Percentiles rank a stretch among this genome's conserved stretches.
phyloP scores from a whole-genome alignment of 2,329 filamentous ascomycete genomes.

The Thelonectria blattea region DNA sequence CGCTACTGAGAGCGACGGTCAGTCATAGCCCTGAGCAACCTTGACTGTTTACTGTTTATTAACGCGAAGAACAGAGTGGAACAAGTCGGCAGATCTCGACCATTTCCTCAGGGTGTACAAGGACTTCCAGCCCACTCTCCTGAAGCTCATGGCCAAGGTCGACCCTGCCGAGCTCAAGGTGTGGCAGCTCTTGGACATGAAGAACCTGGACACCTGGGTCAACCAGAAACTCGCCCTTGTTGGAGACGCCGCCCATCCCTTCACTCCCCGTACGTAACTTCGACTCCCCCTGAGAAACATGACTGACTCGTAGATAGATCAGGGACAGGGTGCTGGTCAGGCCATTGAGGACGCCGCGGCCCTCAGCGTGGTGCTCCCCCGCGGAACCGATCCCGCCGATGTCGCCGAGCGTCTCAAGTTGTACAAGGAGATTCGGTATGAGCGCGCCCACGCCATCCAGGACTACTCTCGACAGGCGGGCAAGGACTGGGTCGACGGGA shows the following conservation, averaged over 20 bases:
- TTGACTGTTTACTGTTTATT: background rate
- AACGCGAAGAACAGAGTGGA: constrained; percentile 12
- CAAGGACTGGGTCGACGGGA: constrained; percentile 21
- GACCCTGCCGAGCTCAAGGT: constrained; percentile 56
- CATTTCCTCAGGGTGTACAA: constrained; percentile 47
- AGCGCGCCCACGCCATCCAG: constrained; percentile 64
- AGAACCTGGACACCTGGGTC: constrained; percentile 60
- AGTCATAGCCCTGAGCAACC: background rate
- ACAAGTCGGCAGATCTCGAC: constrained; percentile 47
- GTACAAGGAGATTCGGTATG: constrained; percentile 64
- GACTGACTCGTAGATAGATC: constrained; percentile 21
- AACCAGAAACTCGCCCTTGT: constrained; percentile 63
- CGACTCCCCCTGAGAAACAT: no score
- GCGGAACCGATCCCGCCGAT: constrained; percentile 50
- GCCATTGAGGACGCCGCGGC: constrained; percentile 72
- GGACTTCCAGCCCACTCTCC: constrained; percentile 50
- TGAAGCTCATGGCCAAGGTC: constrained; percentile 50
- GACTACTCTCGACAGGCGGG: constrained; percentile 61
- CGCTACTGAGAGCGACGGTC: constrained; percentile 17
- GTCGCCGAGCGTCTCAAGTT: constrained; percentile 63
- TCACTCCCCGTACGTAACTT: constrained; percentile 53
- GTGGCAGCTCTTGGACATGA: constrained; percentile 69
- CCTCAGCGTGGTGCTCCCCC: constrained; percentile 61
- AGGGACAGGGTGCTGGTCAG: constrained; percentile 56
- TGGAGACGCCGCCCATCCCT: constrained; percentile 73